Evolutionary conservation across 495 filamentous ascomycete genomes (phyloP), one percentile per base, ranked within the genome.

Genomic region (Parathielavia appendiculata): DNA sequence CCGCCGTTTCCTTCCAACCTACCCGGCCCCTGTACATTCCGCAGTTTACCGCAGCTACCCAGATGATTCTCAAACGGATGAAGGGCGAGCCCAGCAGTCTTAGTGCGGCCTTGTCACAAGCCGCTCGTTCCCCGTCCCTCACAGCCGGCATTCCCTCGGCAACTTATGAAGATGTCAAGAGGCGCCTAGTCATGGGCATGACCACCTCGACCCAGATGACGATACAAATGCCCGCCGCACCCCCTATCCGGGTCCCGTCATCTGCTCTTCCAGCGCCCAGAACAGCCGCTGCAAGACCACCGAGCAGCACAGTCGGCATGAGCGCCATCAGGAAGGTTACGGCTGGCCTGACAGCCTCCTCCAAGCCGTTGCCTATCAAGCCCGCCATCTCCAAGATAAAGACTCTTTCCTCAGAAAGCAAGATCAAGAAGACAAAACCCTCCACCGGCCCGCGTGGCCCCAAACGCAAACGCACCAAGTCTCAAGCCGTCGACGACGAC

Each of bases 61-160:
- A 82, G 58, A 73, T 83, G 76, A 84, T 84, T 16, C 73, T 84
- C 12, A 78, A 79, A 52, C 70, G 80, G 17, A 75, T 83, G 44
- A 76, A 71, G 36, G 69, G 70, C 23, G 73, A 78, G 26, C 68
- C 70, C 0, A 71, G 66, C 46, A 71, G 63, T 53, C 56, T 72
- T 0, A 71, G 65, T 19, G 67, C 73, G 0, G 70, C 68, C 0
- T 64, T 77, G 5, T 72, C 74, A 12, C 67, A 64, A 4, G 67
- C 65, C 20, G 70, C 66, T 6, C 66, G 57, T 10, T 47, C 64
- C 36, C 69, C 17, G 17, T 57, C 58, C 10, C 32, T 63, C 38
- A 58, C 69, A 1, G 35, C 51, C 4, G 68, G 60, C 62, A 71
- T 75, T 51, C 68, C 67, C 41, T 64, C 71, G 19, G 65, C 72